Evolutionary conservation across 2,329 filamentous ascomycete species (phyloP).

Genomic region (Neocucurbitaria cava): DNA sequence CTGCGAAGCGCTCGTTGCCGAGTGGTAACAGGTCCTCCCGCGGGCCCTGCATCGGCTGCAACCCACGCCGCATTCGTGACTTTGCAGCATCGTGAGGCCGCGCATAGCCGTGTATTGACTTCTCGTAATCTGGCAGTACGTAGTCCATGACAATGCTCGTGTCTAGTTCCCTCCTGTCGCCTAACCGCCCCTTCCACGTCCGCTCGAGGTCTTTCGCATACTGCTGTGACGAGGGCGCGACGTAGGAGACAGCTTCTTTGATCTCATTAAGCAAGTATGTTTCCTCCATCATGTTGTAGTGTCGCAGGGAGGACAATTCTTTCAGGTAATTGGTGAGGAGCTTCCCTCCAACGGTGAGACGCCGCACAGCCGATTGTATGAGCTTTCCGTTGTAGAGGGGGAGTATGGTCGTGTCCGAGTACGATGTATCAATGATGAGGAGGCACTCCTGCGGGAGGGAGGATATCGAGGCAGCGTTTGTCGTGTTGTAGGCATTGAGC

Average conservation of each 20-base stretch:
- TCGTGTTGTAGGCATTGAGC: conserved; percentile 77
- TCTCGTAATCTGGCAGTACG: conserved; percentile 81
- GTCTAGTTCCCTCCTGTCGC: conserved; percentile 62
- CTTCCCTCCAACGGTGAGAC: conserved; percentile 91
- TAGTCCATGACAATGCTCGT: conserved; percentile 81
- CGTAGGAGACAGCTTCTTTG: conserved; percentile 88
- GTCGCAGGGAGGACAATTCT: conserved; percentile 84
- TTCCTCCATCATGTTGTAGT: conserved; percentile 96
- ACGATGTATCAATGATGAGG: conserved; percentile 89
- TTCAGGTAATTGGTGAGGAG: conserved; percentile 92
- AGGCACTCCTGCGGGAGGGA: conserved; percentile 75
- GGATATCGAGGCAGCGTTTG: conserved; percentile 52
- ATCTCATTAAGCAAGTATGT: conserved; percentile 94
- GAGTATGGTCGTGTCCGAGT: conserved; percentile 90
- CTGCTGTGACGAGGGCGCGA: conserved; percentile 66
- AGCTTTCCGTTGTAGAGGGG: conserved; percentile 83
- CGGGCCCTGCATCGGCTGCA: conserved; percentile 57
- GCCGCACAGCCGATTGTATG: conserved; percentile 79
- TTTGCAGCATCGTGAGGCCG: conserved; percentile 78
- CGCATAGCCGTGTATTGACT: conserved; percentile 69
- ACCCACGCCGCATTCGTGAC: conserved; percentile 58
- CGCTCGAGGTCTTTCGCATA: conserved; percentile 80
- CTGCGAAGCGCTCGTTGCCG: conserved; percentile 88
- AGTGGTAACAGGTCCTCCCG: conserved; percentile 83
- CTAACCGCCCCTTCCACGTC: conserved; percentile 73